Conservation (phyloP, 257 asterid genomes). For the Plectranthus barbatus region DNA sequence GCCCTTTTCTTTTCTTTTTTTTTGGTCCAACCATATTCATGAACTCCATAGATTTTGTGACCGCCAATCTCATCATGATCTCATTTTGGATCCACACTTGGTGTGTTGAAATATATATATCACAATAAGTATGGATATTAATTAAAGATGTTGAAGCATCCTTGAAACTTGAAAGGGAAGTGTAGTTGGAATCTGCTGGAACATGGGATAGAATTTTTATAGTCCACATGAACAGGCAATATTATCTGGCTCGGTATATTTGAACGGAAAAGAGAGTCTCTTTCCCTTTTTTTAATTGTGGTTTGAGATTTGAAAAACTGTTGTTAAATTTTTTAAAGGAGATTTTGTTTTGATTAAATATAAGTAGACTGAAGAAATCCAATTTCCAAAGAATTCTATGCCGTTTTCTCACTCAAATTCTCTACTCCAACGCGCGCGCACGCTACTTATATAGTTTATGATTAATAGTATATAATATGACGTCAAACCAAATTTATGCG, state of each 20-base stretch:
- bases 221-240: not conserved
- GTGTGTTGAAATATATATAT: no score
- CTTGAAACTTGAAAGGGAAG: not conserved
- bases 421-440: not conserved
- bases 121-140: no score
- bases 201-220: not conserved
- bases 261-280: not conserved
- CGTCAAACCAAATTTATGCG: no score
- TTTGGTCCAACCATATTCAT: not conserved
- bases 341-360: no score
- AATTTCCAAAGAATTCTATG: not conserved
- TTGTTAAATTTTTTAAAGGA: not conserved
- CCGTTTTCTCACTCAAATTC: not conserved
- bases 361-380: no score
- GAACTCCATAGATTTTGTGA: not conserved
- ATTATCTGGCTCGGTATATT: not conserved
- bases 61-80: not conserved
- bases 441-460: no score
- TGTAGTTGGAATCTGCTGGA: not conserved
- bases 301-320: constrained; percentile 13
- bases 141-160: no score
- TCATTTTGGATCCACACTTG: no score
- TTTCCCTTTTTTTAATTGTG: not conserved
- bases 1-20: not conserved
- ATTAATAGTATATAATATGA: no score